These are phyloP conservation scores for Galerina sulciceps DNA, from an alignment of 768 basidiomycete genomes.

Conservation along the genomic window DNA sequence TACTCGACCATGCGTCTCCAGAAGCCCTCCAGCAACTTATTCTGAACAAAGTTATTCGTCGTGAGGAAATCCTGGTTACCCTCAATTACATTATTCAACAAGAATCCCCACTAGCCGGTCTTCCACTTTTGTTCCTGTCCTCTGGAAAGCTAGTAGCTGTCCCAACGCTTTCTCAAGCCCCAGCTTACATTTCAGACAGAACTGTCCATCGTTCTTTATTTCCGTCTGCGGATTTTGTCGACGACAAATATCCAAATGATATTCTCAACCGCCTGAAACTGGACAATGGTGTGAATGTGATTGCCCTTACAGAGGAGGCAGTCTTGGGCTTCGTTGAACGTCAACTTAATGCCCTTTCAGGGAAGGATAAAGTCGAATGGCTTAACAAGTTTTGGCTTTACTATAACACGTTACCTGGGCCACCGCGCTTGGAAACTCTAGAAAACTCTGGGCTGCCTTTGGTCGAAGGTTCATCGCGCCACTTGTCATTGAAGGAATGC, in stretches of 20 bases:
- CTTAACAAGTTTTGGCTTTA: slow-evolving; percentile 8
- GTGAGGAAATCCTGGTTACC: background rate
- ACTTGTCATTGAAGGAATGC: slow-evolving; percentile 9
- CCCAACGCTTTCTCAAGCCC: background rate
- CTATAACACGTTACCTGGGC: slow-evolving; percentile 13
- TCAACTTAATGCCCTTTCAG: background rate
- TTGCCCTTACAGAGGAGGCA: background rate
- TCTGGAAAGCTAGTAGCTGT: background rate
- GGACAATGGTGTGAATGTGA: slow-evolving; percentile 7
- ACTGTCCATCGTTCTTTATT: slow-evolving; percentile 1
- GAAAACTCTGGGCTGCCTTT: background rate
- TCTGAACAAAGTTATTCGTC: background rate
- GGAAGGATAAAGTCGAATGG: background rate
- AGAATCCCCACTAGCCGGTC: background rate
- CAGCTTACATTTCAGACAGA: background rate
- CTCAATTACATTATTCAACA: slow-evolving; percentile 7
- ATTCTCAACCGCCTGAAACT: background rate
- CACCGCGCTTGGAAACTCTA: slow-evolving; percentile 1
- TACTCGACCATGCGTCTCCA: background rate
- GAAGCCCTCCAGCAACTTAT: background rate
- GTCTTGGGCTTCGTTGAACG: background rate
- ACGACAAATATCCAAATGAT: background rate
- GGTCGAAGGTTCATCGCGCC: background rate
- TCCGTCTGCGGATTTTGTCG: slow-evolving; percentile 4
- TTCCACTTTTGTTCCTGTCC: slow-evolving; percentile 11